Conservation (phyloP, 352 stramenopile species). For the Saprolegnia parasitica region DNA sequence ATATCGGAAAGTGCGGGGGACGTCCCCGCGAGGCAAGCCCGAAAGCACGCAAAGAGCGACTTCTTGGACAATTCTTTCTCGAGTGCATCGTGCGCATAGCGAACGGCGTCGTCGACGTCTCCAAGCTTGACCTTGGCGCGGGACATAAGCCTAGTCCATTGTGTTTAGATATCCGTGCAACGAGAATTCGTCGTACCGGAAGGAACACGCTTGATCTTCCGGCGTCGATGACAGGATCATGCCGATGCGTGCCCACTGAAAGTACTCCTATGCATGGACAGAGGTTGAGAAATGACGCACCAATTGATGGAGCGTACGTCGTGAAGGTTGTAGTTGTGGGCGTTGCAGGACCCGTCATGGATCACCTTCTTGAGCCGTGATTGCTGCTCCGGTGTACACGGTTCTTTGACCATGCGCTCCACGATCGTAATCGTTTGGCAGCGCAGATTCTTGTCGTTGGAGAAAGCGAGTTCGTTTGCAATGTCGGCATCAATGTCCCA, state of each 20-base stretch:
- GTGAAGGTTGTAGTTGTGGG: constrained; percentile 17
- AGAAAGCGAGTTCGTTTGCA: constrained; percentile 15
- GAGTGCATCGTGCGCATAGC: constrained; percentile 12
- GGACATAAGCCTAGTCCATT: constrained; percentile 21
- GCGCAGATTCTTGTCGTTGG: constrained; percentile 9
- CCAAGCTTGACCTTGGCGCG: constrained; percentile 9
- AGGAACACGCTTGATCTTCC: background rate
- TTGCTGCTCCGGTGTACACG: constrained; percentile 4
- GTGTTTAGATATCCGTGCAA: background rate
- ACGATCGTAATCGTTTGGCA: background rate
- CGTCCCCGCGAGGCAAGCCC: background rate
- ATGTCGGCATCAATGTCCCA: constrained; percentile 21
- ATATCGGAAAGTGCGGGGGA: background rate
- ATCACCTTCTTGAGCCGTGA: constrained; percentile 22
- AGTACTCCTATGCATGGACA: constrained; percentile 11
- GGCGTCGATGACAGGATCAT: background rate
- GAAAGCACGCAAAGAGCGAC: constrained; percentile 26
- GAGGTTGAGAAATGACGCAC: background rate
- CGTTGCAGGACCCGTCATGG: constrained; percentile 28
- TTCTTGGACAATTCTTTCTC: constrained; percentile 25
- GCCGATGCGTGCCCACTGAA: constrained; percentile 15
- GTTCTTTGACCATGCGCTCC: background rate
- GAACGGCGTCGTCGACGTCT: constrained; percentile 8
- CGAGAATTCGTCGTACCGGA: background rate
- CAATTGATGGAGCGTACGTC: constrained; percentile 7